Evolutionary conservation across 75 land plant genomes (phyloP).

Genomic region (Cryptomeria japonica): DNA sequence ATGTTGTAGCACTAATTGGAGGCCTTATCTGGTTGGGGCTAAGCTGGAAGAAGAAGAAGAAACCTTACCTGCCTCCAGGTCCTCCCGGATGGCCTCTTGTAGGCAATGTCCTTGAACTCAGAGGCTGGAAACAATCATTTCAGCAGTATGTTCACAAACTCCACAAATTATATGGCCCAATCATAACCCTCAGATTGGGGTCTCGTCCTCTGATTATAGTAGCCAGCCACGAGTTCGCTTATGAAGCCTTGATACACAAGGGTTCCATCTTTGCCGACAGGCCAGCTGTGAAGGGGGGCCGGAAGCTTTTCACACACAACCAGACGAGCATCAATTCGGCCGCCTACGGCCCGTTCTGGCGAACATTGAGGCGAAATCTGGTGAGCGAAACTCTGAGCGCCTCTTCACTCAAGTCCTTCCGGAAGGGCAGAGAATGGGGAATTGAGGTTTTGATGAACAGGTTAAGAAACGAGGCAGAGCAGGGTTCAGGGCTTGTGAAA

Average conservation of each 20-base stretch:
- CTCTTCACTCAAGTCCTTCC: slow-evolving; percentile 12
- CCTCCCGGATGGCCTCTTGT: slow-evolving; percentile 73
- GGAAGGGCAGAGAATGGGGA: slow-evolving; percentile 10
- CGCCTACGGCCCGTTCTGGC: slow-evolving; percentile 30
- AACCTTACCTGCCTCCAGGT: slow-evolving; percentile 64
- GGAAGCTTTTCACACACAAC: slow-evolving; percentile 9
- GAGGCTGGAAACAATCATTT: slow-evolving; percentile 45
- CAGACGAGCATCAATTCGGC: slow-evolving; percentile 21
- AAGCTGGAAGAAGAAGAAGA: neutral
- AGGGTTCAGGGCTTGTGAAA: slow-evolving; percentile 8
- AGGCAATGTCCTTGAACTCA: slow-evolving; percentile 72
- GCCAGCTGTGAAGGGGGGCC: slow-evolving; percentile 18
- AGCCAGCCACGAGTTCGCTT: slow-evolving; percentile 52
- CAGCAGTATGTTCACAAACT: slow-evolving; percentile 47
- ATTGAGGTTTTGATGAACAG: neutral
- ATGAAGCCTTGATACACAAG: slow-evolving; percentile 67
- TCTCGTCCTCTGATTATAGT: slow-evolving; percentile 57
- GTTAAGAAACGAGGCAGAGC: neutral
- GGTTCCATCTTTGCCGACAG: slow-evolving; percentile 71
- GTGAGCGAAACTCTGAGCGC: slow-evolving; percentile 20
- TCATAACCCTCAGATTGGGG: slow-evolving; percentile 72
- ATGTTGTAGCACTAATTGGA: neutral
- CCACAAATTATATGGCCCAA: slow-evolving; percentile 50
- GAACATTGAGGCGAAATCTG: slow-evolving; percentile 35
- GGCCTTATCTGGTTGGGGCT: neutral